phyloP scores from a whole-genome alignment of 2,329 filamentous ascomycete genomes.

The Microdochium nivale region DNA sequence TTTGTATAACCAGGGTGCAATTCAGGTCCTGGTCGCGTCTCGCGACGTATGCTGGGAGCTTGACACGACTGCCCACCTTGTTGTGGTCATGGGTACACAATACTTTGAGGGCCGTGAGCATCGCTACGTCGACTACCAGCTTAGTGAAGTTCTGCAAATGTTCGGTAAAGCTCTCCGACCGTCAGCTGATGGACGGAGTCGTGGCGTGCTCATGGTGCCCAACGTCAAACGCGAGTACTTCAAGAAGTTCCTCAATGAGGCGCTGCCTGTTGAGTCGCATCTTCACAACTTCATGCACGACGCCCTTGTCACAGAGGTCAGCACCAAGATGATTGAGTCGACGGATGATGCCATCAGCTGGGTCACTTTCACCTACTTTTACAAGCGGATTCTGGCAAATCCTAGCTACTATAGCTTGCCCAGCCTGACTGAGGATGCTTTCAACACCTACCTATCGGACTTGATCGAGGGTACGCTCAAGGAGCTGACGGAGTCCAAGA shows the following conservation, averaged over 20 bases:
- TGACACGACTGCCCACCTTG: conserved; percentile 77
- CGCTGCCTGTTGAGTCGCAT: conserved; percentile 89
- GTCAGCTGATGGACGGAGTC: conserved; percentile 68
- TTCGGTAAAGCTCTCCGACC: conserved; percentile 86
- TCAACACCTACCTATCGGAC: conserved; percentile 92
- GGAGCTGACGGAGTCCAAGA: conserved; percentile 85
- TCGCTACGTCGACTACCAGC: conserved; percentile 90
- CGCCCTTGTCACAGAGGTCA: conserved; percentile 94
- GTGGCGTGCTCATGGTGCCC: conserved; percentile 94
- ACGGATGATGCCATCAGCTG: conserved; percentile 97
- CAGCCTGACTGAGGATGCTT: conserved; percentile 80
- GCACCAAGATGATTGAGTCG: conserved; percentile 88
- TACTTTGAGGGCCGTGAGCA: conserved; percentile 96
- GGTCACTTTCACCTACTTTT: conserved; percentile 98
- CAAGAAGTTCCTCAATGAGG: conserved; percentile 97
- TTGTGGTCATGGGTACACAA: conserved; percentile 95
- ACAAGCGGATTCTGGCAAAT: conserved; percentile 86
- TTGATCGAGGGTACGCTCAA: conserved; percentile 88
- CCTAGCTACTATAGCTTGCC: conserved; percentile 92
- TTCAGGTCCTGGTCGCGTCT: conserved; percentile 69
- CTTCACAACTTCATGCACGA: conserved; percentile 88
- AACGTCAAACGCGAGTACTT: conserved; percentile 95
- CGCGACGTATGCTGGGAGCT: conserved; percentile 96
- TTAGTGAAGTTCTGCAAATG: conserved; percentile 95
- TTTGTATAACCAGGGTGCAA: conserved; percentile 80